A percentile compares a stretch with the other conserved stretches of the same genome.
phyloP scores from a whole-genome alignment of 148 eudicot genomes.

The Tetragonia tetragonoides region DNA sequence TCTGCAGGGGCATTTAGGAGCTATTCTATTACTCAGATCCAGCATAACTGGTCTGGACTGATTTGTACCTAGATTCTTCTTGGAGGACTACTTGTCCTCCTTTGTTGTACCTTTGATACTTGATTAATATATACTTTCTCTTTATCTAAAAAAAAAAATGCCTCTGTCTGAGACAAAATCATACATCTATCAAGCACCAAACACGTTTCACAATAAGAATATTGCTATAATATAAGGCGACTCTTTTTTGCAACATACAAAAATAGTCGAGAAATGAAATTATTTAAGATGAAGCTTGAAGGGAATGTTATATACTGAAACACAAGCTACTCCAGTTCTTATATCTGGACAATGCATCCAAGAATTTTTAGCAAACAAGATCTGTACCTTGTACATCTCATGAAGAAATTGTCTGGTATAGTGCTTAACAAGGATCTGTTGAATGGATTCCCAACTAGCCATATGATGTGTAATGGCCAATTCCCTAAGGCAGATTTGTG shows the following conservation, averaged over 20 bases:
- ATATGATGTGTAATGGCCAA: conserved; percentile 75
- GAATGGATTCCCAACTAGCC: conserved; percentile 94
- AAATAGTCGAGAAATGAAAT: neutral
- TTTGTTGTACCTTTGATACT: too few relatives aligned
- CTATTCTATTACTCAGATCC: too few relatives aligned
- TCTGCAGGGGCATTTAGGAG: too few relatives aligned
- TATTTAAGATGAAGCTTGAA: neutral
- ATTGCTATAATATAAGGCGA: neutral
- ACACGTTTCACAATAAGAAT: neutral
- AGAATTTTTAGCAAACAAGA: neutral
- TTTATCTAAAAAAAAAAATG: too few relatives aligned
- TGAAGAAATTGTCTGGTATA: conserved; percentile 85
- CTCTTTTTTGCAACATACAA: neutral
- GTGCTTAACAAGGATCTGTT: conserved; percentile 75
- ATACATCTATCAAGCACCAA: too few relatives aligned
- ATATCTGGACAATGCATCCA: neutral
- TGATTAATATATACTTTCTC: too few relatives aligned
- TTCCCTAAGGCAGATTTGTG: conserved; percentile 66
- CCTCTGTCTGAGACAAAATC: too few relatives aligned
- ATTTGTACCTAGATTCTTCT: too few relatives aligned
- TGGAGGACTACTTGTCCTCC: too few relatives aligned
- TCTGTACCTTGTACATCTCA: conserved; percentile 83
- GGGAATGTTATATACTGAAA: neutral
- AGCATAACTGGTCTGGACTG: too few relatives aligned
- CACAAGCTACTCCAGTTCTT: neutral